Base-by-base conservation (phyloP, 2,329 filamentous ascomycete species). In the Fusarium siculi region DNA sequence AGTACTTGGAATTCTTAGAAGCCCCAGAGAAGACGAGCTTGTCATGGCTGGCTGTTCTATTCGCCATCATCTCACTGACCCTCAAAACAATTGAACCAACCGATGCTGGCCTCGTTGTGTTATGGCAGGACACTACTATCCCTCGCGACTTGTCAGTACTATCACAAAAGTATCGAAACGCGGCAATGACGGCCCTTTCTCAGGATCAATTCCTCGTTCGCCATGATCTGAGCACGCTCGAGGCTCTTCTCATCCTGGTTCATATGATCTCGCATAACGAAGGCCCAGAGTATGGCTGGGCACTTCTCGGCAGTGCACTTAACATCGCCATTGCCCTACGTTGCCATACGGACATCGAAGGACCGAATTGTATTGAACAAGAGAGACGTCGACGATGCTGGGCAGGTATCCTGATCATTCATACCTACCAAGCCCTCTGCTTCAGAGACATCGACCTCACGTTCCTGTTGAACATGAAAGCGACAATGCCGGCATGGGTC, bases 371-470 rank as follows among this genome's bases (percentile, higher is more conserved):
- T 7, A 62, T 68, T 0, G 47, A 68, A 3, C 36, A 50, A 14
- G 63, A 68, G 3, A 19, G 65, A 0, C 30, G 66, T 4, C 21
- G 65, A 0, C 65, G 65, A 0, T 68, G 65, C 9, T 68, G 65
- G 65, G 63, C 63, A 0, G 65, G 65, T 1, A 68, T 68, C 4
- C 2, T 68, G 16, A 62, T 68, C 15, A 42, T 63, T 0, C 65
- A 68, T 4, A 68, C 55, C 0, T 52, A 68, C 8, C 65, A 68
- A 1, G 47, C 65, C 0, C 65, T 68, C 2, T 68, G 65, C 19
- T 68, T 68, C 9, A 43, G 65, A 1, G 65, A 68, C 0, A 68
- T 68, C 19, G 65, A 68, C 11, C n/a, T 68, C 12, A 68, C 65
- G 0, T 68, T 68, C 12, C 14, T 68, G 4, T 7, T 68, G 9